Evolutionary conservation across 2,329 filamentous ascomycete species (phyloP), one percentile per base, ranked within the genome.

Genomic region (Colletotrichum tropicale): DNA sequence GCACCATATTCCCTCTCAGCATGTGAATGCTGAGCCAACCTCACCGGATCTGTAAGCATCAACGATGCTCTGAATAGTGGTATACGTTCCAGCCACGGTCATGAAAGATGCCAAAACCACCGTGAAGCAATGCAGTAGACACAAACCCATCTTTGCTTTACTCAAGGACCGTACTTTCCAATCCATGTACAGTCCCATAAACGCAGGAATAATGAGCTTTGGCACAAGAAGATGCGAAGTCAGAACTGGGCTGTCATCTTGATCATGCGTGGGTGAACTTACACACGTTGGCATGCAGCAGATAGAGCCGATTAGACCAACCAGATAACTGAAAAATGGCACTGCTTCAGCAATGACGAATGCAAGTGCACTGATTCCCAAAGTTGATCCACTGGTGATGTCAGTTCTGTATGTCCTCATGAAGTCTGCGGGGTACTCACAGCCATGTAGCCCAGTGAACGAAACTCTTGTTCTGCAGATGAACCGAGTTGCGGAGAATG

Each of bases 361-460:
- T 13, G 79, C 70, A 8, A 78, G 12, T 6, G 72, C 58, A 21
- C 69, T 80, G 34, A 80, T 58, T 28, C 55, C 55, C 24, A 58
- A 76, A 2, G 78, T 78, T 79, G 7, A 78, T 79, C 5, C 74
- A 70, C 9, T 78, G 79, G 18, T 2, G 58, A 72, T 48, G 36
- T 58, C 26, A 65, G 32, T 36, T 26, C n/a, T 18, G 38, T 9
- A 13, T 13, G 38, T 48, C 16, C 15, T 26, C 30, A n/a, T 43
- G 34, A 56, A 62, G 13, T 28, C 24, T 28, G 13, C 13, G 55
- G 9, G 13, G 55, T 9, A 58, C 55, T 66, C 36, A 76, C 68
- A 86, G 71, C 84, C 84, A 86, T 1, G 80, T 80, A 3, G 70
- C 70, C 84, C 84, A 85, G 66, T 85, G 83, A 0, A 80, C 74